Evolutionary conservation across 192 early-diverging fungal genomes (phyloP), one percentile per base, ranked within the genome.

Genomic region (Oehlia diaphana): DNA sequence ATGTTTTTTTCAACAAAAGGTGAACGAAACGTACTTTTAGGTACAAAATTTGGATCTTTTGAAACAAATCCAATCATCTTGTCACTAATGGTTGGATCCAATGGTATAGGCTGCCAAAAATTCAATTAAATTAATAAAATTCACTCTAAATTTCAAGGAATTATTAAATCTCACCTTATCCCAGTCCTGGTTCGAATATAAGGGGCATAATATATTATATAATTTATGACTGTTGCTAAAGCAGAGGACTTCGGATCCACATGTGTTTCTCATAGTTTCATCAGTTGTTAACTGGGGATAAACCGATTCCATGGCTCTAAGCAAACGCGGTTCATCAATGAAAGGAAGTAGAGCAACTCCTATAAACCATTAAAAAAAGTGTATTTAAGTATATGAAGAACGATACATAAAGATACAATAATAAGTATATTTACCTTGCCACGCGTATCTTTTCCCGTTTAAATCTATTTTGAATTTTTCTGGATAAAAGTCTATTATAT

Each of bases 401-500:
- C 12, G 19, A 58, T 58, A 19, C 7, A 58, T 58, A 47, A 12
- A 19, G 21, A 19, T 21, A 21, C 16, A 58, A 79, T 81, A 9
- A 50, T 10, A 47, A 71, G 14, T 26, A 21, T n/a, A 28, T 83
- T 63, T 77, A 81, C 89, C 94, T 85, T 94, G 92, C 98, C 98
- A 99, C 72, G 93, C 89, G 71, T 90, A 93, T 85, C 96, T 97
- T 82, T 99, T 97, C 77, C 97, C 98, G 81, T 99, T 96, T 79
- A 97, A 87, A 84, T 98, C 97, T 42, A 95, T 84, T 67, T 94
- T 91, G 81, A 99, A 98, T 33, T 95, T 90, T 4, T 84, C 86
- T 6, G 98, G 98, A 77, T 99, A 99, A 80, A 98, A 99, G 82
- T 98, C 96, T 72, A 95, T 88, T 74, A 99, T 98, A 6, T 94